Evolutionary conservation across 768 basidiomycete species (phyloP).

Genomic region (Boletus edulis): DNA sequence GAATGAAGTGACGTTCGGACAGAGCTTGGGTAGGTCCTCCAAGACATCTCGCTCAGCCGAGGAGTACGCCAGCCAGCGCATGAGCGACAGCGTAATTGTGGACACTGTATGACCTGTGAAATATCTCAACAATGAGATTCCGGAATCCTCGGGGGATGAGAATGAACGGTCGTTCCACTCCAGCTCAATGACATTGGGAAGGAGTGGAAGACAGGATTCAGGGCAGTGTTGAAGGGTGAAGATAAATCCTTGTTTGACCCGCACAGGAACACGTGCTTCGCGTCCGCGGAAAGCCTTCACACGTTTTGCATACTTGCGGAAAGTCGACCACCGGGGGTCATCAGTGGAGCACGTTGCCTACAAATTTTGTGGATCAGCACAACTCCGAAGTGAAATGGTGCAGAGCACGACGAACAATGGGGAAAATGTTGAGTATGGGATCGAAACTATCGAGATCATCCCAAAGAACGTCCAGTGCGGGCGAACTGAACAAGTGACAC

Average conservation of each 20-base stretch:
- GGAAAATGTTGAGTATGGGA: slow-evolving; percentile 9
- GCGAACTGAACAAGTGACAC: slow-evolving; percentile 13
- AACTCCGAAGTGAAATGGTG: neutral
- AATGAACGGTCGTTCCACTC: slow-evolving; percentile 13
- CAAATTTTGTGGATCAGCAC: neutral
- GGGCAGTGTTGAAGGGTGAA: slow-evolving; percentile 10
- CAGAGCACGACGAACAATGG: neutral
- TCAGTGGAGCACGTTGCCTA: slow-evolving; percentile 1
- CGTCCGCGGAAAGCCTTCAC: slow-evolving; percentile 13
- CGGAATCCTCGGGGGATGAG: slow-evolving; percentile 1
- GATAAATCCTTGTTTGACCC: slow-evolving; percentile 1
- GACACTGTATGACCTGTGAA: slow-evolving; percentile 13
- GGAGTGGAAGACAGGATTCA: slow-evolving; percentile 13
- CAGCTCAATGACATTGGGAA: slow-evolving; percentile 19
- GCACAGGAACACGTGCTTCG: neutral
- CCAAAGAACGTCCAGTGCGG: slow-evolving; percentile 15
- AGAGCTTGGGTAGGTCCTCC: slow-evolving; percentile 11
- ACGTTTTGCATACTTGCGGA: slow-evolving; percentile 22
- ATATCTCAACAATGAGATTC: slow-evolving; percentile 13
- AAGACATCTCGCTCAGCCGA: slow-evolving; percentile 12
- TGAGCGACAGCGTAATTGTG: slow-evolving; percentile 8
- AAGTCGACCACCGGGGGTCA: slow-evolving; percentile 16
- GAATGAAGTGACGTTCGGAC: slow-evolving; percentile 23
- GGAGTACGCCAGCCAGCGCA: slow-evolving; percentile 11
- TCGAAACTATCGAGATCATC: slow-evolving; percentile 5